Conservation (phyloP, 2,329 filamentous ascomycete genomes). For the Diplodia scrobiculata region DNA sequence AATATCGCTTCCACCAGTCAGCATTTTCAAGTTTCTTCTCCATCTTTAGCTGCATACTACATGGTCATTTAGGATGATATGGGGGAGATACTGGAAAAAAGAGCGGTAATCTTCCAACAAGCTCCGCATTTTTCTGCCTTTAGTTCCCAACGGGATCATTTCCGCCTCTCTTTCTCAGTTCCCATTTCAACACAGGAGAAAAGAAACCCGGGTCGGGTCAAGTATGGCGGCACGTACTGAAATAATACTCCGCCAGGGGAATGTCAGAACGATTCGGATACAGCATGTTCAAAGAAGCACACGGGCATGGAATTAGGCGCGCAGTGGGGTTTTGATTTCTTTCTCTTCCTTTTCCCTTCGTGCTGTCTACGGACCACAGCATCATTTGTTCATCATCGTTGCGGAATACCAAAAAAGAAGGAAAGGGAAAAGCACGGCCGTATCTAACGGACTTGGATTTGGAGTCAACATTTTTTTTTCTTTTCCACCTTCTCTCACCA, state of each 20-base stretch:
- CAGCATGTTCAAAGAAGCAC: neutral
- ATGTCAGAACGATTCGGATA: neutral
- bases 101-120: neutral
- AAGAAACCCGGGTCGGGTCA: neutral
- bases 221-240: neutral
- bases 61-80: neutral
- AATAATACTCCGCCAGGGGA: neutral
- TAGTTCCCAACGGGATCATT: neutral
- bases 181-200: neutral
- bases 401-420: neutral
- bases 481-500: neutral
- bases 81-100: neutral
- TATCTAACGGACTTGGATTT: neutral
- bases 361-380: neutral
- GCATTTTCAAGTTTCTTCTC: neutral
- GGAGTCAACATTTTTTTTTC: neutral
- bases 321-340: neutral
- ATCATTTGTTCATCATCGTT: neutral
- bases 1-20: neutral
- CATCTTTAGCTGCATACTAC: neutral
- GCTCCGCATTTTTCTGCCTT: no score
- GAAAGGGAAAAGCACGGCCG: neutral
- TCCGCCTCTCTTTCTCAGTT: neutral
- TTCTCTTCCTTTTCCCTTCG: neutral
- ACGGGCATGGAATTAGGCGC: slow-evolving; percentile 1